A percentile compares a stretch with the other conserved stretches of the same genome.
phyloP scores from a whole-genome alignment of 2,329 filamentous ascomycete genomes.

The Calonectria pauciramosa region DNA sequence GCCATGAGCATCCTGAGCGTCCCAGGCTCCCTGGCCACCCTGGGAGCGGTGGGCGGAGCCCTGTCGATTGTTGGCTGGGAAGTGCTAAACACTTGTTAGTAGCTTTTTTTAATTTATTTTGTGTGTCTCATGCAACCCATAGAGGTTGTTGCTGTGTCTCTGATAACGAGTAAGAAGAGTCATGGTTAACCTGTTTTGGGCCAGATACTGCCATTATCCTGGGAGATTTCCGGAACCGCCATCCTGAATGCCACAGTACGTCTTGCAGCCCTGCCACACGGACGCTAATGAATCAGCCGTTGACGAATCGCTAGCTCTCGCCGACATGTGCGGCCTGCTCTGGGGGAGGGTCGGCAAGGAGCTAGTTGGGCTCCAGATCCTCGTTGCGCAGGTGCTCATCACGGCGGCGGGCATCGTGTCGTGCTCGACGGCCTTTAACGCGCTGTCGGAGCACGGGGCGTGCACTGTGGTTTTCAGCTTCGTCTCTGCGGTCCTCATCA shows the following conservation, averaged over 20 bases:
- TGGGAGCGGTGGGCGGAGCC: slow-evolving; percentile 28
- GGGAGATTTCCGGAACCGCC: slow-evolving; percentile 43
- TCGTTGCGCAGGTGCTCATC: slow-evolving; percentile 44
- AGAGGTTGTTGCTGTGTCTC: background rate
- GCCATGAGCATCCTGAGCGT: slow-evolving; percentile 46
- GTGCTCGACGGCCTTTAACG: slow-evolving; percentile 36
- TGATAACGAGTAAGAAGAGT: background rate
- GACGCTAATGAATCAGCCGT: background rate
- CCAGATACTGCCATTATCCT: slow-evolving; percentile 41
- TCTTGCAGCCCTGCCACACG: background rate
- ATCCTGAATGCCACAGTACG: slow-evolving; percentile 44
- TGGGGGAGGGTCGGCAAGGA: slow-evolving; percentile 43
- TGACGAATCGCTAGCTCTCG: slow-evolving; percentile 33
- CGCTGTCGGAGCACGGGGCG: slow-evolving; percentile 42
- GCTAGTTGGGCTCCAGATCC: slow-evolving; percentile 41
- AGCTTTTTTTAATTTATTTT: too few relatives aligned
- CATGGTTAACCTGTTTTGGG: background rate
- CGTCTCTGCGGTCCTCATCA: slow-evolving; percentile 41
- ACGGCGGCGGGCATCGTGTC: slow-evolving; percentile 31
- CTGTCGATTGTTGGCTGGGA: slow-evolving; percentile 42
- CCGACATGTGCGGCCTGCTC: slow-evolving; percentile 42
- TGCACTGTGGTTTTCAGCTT: slow-evolving; percentile 46
- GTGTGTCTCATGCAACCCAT: background rate
- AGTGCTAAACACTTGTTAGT: slow-evolving; percentile 48
- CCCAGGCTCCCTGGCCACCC: slow-evolving; percentile 25